Percentiles rank a stretch among this genome's conserved stretches.
Evolutionary conservation across 306 rosid species (phyloP).

Genomic region (Lagenaria siceraria): DNA sequence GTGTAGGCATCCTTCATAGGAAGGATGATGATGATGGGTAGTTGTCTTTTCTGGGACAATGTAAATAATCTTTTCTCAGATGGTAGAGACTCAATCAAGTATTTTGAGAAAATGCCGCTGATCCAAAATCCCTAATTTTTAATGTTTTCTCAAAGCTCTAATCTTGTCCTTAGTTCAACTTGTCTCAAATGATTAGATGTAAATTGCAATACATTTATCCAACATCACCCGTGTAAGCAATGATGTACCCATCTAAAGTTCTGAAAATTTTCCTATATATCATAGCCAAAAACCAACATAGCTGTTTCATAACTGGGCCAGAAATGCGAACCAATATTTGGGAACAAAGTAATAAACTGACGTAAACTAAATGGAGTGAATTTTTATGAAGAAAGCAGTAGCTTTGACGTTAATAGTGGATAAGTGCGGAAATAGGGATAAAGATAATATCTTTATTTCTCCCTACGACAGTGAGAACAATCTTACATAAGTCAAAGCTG

Average conservation of each 20-base stretch:
- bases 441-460: background rate
- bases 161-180: background rate
- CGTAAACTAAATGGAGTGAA: background rate
- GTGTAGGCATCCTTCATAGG: background rate
- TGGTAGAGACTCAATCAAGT: background rate
- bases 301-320: background rate
- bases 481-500: background rate
- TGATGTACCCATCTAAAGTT: background rate
- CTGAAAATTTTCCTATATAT: background rate
- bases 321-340: background rate
- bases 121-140: background rate
- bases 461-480: background rate
- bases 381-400: background rate
- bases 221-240: background rate
- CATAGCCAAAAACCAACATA: background rate
- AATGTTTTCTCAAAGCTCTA: background rate
- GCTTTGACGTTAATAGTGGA: background rate
- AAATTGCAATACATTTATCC: background rate
- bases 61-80: background rate
- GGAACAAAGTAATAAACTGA: background rate
- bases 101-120: background rate
- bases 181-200: background rate
- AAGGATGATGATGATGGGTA: background rate
- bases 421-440: background rate
- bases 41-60: background rate